Evolutionary conservation across 306 rosid species (phyloP).

Genomic region (Lathyrus sativus): DNA sequence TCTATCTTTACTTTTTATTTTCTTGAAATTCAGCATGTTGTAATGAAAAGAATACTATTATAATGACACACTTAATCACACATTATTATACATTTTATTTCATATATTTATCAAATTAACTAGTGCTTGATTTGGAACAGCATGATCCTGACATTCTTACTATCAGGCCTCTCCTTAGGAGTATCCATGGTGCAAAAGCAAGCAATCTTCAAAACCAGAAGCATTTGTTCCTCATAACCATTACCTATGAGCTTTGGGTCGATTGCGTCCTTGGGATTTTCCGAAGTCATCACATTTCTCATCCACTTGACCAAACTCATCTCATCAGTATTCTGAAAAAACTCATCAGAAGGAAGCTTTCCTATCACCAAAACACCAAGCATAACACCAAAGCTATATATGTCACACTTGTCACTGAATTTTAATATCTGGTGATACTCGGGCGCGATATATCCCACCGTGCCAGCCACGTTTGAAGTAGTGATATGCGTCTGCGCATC

Average conservation of each 20-base stretch:
- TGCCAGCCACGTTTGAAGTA: constrained; percentile 76
- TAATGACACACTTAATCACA: constrained; percentile 6
- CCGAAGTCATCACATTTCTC: constrained; percentile 67
- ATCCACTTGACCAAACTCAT: constrained; percentile 86
- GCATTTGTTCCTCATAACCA: constrained; percentile 90
- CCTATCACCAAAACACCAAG: constrained; percentile 84
- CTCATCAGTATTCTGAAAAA: constrained; percentile 65
- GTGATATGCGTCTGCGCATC: constrained; percentile 73
- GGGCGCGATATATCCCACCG: constrained; percentile 85
- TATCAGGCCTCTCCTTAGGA: constrained; percentile 84
- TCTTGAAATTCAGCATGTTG: constrained; percentile 33
- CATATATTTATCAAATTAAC: background rate
- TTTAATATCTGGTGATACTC: constrained; percentile 86
- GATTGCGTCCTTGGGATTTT: constrained; percentile 61
- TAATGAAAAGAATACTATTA: constrained; percentile 26
- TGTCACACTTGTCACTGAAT: constrained; percentile 92
- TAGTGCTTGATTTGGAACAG: constrained; percentile 70
- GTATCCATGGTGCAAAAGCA: constrained; percentile 83
- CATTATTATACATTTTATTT: constrained; percentile 20
- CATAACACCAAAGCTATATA: constrained; percentile 81
- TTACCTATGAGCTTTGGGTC: constrained; percentile 61
- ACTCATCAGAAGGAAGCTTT: constrained; percentile 72
- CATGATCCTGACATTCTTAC: constrained; percentile 89
- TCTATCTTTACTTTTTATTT: too few relatives aligned
- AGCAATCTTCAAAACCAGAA: constrained; percentile 82